Evolutionary conservation across 805 yeast species (phyloP), one percentile per base, ranked within the genome.

Genomic region (Teunomyces gatunensis): DNA sequence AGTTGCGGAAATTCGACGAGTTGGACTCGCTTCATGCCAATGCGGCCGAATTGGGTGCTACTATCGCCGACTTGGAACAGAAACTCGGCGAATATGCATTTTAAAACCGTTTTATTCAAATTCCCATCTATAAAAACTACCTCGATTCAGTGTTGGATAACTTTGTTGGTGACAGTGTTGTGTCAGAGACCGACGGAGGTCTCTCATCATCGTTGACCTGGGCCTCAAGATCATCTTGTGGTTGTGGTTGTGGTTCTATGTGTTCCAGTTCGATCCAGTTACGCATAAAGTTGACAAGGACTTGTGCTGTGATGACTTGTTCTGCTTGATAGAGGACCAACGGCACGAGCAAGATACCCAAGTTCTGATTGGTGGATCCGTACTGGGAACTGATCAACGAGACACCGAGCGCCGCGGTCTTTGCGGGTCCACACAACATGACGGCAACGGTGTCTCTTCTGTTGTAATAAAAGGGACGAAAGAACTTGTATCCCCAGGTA

Each of bases 391-490:
- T 75, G n/a, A 86, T 75, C 44, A 89, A 71, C 1, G 96, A 86
- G 3, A 89, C 96, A 32, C 96, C 97, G 44, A 89, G 71, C 0
- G 96, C 96, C 0, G 96, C 96, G 0, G 96, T 89, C 64, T 89
- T 90, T 2, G 97, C 96, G 4, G 96, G 92, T 9, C 96, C 96
- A 65, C 96, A 88, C 49, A 89, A 75, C 85, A 89, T 78, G 44
- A 90, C 78, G 10, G 91, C 76, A 30, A 88, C 87, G 0, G 96
- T 80, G 58, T 90, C 96, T 44, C 71, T 64, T 54, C 84, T 79
- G 56, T 75, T 74, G 64, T 86, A 86, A 64, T 85, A 86, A 57
- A 87, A 88, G 1, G 92, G 92, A 46, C 74, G 63, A 49, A 82
- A 65, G 1, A 74, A 27, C 39, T 63, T 64, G 60, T 81, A 78